These are phyloP conservation scores for Cryphonectria nitschkei DNA, from an alignment of 2,329 filamentous ascomycete species.

Conservation along the genomic window DNA sequence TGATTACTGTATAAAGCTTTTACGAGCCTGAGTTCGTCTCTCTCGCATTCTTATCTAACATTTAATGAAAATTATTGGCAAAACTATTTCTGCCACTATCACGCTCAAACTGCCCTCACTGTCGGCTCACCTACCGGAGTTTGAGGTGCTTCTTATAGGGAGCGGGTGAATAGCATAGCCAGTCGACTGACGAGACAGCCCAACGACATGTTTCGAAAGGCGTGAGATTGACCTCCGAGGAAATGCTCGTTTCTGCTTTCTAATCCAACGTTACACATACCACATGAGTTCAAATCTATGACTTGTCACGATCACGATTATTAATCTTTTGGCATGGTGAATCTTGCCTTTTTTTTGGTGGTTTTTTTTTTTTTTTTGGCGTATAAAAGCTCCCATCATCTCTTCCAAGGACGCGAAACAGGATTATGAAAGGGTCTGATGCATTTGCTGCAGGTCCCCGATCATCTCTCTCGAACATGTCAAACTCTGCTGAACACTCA, in stretches of 20 bases:
- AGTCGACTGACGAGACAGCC: not conserved
- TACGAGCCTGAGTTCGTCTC: too few species aligned
- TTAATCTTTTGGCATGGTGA: not conserved
- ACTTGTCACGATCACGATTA: not conserved
- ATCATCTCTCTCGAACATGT: conserved; percentile 19
- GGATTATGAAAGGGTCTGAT: not conserved
- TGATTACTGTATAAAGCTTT: too few species aligned
- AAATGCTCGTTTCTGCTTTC: not conserved
- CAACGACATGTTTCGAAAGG: not conserved
- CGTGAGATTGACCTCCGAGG: not conserved
- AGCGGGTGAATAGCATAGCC: not conserved
- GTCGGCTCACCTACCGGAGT: not conserved
- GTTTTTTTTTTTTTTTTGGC: not conserved
- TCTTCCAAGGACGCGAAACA: not conserved
- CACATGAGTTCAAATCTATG: not conserved
- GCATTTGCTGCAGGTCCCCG: not conserved
- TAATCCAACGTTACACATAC: not conserved
- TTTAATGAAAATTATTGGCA: not conserved
- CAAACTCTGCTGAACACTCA: conserved; percentile 23
- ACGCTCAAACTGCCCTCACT: not conserved
- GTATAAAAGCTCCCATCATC: not conserved
- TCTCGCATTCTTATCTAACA: too few species aligned
- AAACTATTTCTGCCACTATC: not conserved
- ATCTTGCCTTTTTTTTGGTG: not conserved
- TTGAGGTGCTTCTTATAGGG: not conserved